phyloP scores from a whole-genome alignment of 306 rosid genomes.

The Arachis stenosperma region DNA sequence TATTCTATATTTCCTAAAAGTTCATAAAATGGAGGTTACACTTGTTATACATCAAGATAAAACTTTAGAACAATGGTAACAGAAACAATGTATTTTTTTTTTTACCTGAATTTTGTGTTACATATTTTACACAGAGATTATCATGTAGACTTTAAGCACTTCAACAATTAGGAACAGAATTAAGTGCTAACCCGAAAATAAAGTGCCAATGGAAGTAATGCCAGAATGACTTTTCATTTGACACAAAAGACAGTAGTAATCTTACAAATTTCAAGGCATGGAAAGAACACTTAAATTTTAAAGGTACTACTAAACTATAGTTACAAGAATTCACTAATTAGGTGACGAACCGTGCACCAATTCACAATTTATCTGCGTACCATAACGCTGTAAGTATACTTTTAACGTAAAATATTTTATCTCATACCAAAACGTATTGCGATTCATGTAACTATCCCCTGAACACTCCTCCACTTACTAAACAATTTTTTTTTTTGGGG shows the following conservation, averaged over 20 bases:
- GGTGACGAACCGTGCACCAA: too few relatives aligned
- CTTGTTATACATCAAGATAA: not conserved
- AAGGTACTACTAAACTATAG: too few relatives aligned
- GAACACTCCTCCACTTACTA: too few relatives aligned
- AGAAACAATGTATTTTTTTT: not conserved
- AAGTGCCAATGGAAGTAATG: not conserved
- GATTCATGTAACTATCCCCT: too few relatives aligned
- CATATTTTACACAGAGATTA: not conserved
- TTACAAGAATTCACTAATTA: too few relatives aligned
- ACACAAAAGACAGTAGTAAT: not conserved
- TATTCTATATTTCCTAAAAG: slow-evolving; percentile 6
- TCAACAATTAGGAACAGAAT: not conserved
- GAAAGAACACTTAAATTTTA: too few relatives aligned
- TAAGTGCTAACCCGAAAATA: not conserved
- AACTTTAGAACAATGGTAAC: not conserved
- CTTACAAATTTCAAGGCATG: not conserved
- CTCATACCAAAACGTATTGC: too few relatives aligned
- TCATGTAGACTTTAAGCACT: not conserved
- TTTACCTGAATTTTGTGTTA: not conserved
- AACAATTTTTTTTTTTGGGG: too few relatives aligned
- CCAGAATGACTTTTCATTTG: not conserved
- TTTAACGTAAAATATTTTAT: too few relatives aligned
- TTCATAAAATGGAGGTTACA: not conserved
- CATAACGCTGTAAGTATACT: too few relatives aligned
- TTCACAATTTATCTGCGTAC: too few relatives aligned